These are phyloP conservation scores for Fallopia convolvulus DNA, from an alignment of 148 eudicot species.

Conservation along the genomic window DNA sequence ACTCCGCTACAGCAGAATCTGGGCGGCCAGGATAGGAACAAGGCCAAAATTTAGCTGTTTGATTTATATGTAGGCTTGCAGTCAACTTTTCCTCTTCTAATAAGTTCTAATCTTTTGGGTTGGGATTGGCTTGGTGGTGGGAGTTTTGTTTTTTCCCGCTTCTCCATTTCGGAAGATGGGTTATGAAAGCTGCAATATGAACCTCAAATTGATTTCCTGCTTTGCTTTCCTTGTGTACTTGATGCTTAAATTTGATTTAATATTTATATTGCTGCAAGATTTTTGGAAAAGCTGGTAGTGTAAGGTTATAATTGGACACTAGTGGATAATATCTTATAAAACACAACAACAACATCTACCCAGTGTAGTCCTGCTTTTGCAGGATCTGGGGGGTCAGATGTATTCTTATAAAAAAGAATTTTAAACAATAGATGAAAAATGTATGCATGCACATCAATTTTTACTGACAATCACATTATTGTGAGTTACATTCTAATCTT, in stretches of 20 bases:
- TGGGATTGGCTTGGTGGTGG: neutral
- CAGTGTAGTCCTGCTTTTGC: too few relatives aligned
- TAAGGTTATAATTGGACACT: neutral
- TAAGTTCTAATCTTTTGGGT: neutral
- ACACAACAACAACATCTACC: too few relatives aligned
- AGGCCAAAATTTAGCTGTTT: neutral
- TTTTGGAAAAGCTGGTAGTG: neutral
- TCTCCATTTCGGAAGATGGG: neutral
- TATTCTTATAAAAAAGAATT: neutral
- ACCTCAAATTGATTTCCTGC: neutral
- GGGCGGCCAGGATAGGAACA: too few relatives aligned
- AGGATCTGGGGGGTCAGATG: too few relatives aligned
- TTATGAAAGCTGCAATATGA: neutral
- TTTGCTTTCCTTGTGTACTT: neutral
- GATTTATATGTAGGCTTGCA: neutral
- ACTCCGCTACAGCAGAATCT: too few relatives aligned
- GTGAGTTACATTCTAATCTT: neutral
- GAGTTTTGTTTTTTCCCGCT: too few relatives aligned
- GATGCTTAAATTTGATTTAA: neutral
- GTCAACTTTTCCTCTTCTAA: neutral
- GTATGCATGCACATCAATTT: neutral
- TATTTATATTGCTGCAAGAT: too few relatives aligned
- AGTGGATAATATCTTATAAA: neutral
- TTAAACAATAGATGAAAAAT: neutral
- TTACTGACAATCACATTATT: neutral